A percentile compares a stretch with the other conserved stretches of the same genome.
Conservation (phyloP, 2,329 filamentous ascomycete genomes). For the Claviceps paspali region DNA sequence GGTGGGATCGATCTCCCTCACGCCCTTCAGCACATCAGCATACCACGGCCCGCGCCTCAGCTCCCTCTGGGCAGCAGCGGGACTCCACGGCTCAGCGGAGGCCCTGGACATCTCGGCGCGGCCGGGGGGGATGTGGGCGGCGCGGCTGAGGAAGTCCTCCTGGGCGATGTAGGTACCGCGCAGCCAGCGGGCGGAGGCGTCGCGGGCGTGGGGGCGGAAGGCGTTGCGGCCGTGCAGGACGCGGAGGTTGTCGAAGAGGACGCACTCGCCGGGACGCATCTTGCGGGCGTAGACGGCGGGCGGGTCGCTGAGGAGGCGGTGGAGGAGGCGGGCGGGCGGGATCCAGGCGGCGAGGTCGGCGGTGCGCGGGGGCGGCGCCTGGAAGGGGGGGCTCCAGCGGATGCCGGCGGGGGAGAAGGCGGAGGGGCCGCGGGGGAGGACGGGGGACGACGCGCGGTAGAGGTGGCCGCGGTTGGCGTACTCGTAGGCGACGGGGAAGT, state of each 20-base stretch:
- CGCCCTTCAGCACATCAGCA: constrained; percentile 11
- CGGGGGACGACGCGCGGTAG: constrained; percentile 43
- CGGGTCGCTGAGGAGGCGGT: constrained; percentile 38
- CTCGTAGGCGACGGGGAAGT: constrained; percentile 40
- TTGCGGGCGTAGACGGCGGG: constrained; percentile 52
- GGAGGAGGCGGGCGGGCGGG: constrained; percentile 38
- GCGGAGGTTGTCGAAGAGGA: constrained; percentile 80
- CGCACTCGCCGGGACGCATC: constrained; percentile 69
- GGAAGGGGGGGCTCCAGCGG: constrained; percentile 68
- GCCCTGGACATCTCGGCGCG: constrained; percentile 13
- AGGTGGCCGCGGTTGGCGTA: constrained; percentile 51
- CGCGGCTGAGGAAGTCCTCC: constrained; percentile 26
- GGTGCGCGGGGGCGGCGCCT: constrained; percentile 22
- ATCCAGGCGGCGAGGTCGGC: constrained; percentile 26
- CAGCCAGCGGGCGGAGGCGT: too few relatives aligned
- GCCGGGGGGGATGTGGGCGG: constrained; percentile 15
- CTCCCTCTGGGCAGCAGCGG: constrained; percentile 10
- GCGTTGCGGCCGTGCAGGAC: constrained; percentile 69
- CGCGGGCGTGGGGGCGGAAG: too few relatives aligned
- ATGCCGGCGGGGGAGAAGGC: constrained; percentile 13
- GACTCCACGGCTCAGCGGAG: constrained; percentile 11
- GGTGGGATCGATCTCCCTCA: constrained; percentile 9
- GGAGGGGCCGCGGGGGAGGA: constrained; percentile 29
- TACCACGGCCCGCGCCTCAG: constrained; percentile 15
- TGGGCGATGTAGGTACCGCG: constrained; percentile 68